phyloP scores from a whole-genome alignment of 2,329 filamentous ascomycete species.

The Diaporthe citrichinensis region DNA sequence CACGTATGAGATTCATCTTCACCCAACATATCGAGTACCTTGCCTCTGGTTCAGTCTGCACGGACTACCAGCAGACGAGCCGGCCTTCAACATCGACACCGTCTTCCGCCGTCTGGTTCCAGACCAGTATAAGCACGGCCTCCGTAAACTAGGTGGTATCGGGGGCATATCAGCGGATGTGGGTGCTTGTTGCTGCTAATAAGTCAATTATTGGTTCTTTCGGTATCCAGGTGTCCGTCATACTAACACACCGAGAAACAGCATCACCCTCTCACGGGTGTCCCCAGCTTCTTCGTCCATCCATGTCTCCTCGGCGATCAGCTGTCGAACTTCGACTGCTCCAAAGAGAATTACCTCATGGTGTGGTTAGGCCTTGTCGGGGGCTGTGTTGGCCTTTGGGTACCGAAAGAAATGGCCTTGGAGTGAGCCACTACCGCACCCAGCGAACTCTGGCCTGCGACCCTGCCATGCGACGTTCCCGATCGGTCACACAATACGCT shows the following conservation, averaged over 20 bases:
- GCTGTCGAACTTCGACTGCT: constrained; percentile 76
- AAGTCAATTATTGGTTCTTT: constrained; percentile 47
- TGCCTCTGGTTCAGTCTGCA: constrained; percentile 82
- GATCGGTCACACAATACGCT: constrained; percentile 29
- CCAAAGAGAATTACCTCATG: constrained; percentile 80
- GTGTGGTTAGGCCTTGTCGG: constrained; percentile 93
- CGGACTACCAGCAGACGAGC: constrained; percentile 68
- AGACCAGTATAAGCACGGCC: constrained; percentile 70
- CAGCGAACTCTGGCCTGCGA: background rate
- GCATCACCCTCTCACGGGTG: constrained; percentile 86
- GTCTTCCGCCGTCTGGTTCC: constrained; percentile 81
- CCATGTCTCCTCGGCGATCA: constrained; percentile 90
- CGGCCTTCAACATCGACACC: constrained; percentile 74
- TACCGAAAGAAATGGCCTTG: constrained; percentile 78
- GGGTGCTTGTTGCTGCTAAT: constrained; percentile 58
- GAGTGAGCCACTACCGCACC: constrained; percentile 46
- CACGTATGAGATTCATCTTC: constrained; percentile 81
- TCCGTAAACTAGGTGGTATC: constrained; percentile 74
- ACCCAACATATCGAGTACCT: constrained; percentile 81
- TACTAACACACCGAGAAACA: constrained; percentile 65
- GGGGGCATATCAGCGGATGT: constrained; percentile 84
- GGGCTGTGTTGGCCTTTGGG: constrained; percentile 81
- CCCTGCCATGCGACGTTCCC: constrained; percentile 10
- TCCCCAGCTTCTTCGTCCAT: constrained; percentile 91
- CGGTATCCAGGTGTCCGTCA: constrained; percentile 42